Evolutionary conservation across 345 rosid species (phyloP).

Genomic region (Citrus glauca): DNA sequence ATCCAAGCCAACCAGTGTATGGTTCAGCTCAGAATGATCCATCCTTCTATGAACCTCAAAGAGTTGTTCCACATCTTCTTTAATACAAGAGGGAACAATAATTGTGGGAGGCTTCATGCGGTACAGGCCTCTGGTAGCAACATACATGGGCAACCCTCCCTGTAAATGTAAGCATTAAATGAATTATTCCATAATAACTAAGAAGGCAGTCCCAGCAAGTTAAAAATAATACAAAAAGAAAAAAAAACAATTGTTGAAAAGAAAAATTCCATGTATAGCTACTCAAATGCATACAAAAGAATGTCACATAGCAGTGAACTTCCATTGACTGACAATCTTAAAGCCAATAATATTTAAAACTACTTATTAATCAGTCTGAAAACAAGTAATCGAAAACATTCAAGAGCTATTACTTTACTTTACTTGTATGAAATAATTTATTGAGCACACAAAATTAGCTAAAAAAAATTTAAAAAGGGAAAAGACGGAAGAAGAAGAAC

Average conservation of each 20-base stretch:
- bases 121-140: slow-evolving; percentile 80
- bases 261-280: neutral
- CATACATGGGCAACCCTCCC: slow-evolving; percentile 98
- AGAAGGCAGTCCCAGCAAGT: neutral
- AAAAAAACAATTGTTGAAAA: no score
- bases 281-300: neutral
- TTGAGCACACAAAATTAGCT: neutral
- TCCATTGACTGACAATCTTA: neutral
- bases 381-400: neutral
- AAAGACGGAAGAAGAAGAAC: slow-evolving; percentile 13
- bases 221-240: no score
- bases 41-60: slow-evolving; percentile 73
- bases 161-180: slow-evolving; percentile 16
- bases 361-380: neutral
- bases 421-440: neutral
- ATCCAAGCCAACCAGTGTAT: slow-evolving; percentile 72
- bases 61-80: slow-evolving; percentile 69
- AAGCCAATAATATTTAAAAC: neutral
- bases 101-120: slow-evolving; percentile 88
- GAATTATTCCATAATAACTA: no score
- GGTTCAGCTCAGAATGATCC: slow-evolving; percentile 77
- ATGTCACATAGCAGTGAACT: neutral
- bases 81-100: slow-evolving; percentile 58
- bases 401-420: neutral
- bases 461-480: neutral